Base-by-base conservation (phyloP, 148 eudicot species). In the Rhododendron williamsianum region DNA sequence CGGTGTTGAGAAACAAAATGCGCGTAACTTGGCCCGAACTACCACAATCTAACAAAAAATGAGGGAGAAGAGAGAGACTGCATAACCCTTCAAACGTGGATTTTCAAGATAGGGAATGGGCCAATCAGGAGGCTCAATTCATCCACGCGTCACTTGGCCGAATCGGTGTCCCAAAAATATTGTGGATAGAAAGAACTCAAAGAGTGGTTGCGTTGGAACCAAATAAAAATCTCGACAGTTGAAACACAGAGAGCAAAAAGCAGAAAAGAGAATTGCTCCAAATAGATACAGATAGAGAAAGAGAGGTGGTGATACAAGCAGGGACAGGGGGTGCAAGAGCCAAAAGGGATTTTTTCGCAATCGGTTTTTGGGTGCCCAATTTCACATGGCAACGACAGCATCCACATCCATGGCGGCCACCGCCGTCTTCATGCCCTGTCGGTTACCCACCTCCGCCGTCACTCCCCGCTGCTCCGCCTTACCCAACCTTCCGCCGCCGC, bases 361-460 rank as follows among this genome's bases (percentile, higher is more conserved):
- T 74, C 21, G 38, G 58, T 63, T 74, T 74, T 46, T 19, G 84
- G 80, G 36, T 48, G 41, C 19, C 58, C 45, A 46, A 36, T 54
- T 52, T 65, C 56, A 27, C 65, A 91, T 90, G 91, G 91, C 94
- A 51, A 81, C 87, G 80, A 87, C 89, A 67, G 72, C 84, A 67
- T 72, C 84, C 80, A 78, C 96, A 81, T 93, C 98, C 84, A 91
- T 94, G 97, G 95, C 96, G 87, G 89, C 97, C 82, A 87, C 98
- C 48, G 90, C 93, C 93, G 95, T 90, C 69, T 87, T 95, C 83
- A 77, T 89, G 73, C 94, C 93, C 84, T 51, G 85, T 19, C 92
- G 94, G 82, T 88, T 93, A 82, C 89, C 91, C 21, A 81, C 87
- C 54, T 49, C 85, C 83, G 79, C 60, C 71, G 84, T 74, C 65